Base-by-base conservation (phyloP, 2,329 filamentous ascomycete species). In the Hypomyces perniciosus region DNA sequence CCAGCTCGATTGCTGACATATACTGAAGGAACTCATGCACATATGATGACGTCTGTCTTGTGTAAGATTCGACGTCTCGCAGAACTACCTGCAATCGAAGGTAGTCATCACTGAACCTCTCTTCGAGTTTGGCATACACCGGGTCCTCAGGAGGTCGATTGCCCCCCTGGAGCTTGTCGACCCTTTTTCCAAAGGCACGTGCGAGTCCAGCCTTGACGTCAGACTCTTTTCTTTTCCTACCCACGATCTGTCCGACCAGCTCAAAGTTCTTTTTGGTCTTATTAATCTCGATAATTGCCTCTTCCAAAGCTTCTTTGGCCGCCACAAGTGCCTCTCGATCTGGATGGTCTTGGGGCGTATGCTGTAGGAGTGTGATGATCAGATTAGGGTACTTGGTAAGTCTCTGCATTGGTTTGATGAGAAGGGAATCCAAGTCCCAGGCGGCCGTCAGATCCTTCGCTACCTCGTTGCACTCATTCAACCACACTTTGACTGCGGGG, bases 331-430 rank as follows among this genome's bases (percentile, higher is more conserved):
- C 73, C 28, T 77, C 73, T 54, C 85, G 81, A 67, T 99, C 93
- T 0, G 92, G 91, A 63, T 99, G 93, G 56, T 90, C 85, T 8
- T 78, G 69, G 0, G 88, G 85, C 0, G 92, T 97, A 51, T 85
- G 80, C 56, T 90, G 84, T 27, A 95, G 75, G 8, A 99, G 75
- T 51, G 90, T 84, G 33, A 84, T 82, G 41, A 99, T 81, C 38
- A 99, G 75, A 42, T 96, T 84, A 4, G 90, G 90, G 63, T 97
- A 99, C 63, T 96, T 96, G 33, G 92, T 85, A 55, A 97, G 85
- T 44, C 93, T 83, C 69, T 99, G 93, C 67, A 95, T 91, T 2
- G 93, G 93, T 68, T 99, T 99, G 64, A 99, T 92, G 20, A 99
- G 79, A n/a, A 99, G 76, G 0, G 93, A 95, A 67, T 96, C 91